phyloP scores from a whole-genome alignment of 306 rosid species.

The Benincasa hispida region DNA sequence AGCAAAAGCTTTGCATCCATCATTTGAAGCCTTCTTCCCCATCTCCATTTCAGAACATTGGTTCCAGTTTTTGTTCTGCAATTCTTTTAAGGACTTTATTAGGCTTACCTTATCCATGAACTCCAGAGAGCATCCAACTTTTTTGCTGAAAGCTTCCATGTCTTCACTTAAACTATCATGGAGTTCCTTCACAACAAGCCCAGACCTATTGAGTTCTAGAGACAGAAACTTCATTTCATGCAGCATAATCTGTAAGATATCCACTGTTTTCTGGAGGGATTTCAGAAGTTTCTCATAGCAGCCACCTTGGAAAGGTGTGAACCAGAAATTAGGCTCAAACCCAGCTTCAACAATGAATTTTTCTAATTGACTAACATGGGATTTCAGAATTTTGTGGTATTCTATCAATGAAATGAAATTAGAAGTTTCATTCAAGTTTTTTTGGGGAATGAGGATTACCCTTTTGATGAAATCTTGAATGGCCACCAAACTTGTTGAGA shows the following conservation, averaged over 20 bases:
- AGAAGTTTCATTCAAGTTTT: conserved; percentile 15
- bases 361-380: conserved; percentile 22
- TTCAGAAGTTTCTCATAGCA: conserved; percentile 35
- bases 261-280: conserved; percentile 36
- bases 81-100: conserved; percentile 16
- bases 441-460: conserved; percentile 12
- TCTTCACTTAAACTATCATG: conserved; percentile 23
- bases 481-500: conserved; percentile 32
- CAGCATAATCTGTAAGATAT: conserved; percentile 22
- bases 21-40: conserved; percentile 25
- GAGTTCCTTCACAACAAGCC: conserved; percentile 8
- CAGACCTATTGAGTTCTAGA: conserved; percentile 10
- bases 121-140: conserved; percentile 20
- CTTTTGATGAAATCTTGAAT: conserved; percentile 34
- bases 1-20: conserved; percentile 13
- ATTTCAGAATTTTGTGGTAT: conserved; percentile 29
- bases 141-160: conserved; percentile 27
- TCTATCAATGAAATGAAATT: conserved; percentile 20
- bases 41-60: conserved; percentile 23
- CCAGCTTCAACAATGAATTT: conserved; percentile 44
- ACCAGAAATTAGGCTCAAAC: conserved; percentile 72
- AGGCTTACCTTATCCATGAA: conserved; percentile 22
- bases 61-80: conserved; percentile 12
- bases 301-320: conserved; percentile 41
- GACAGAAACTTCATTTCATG: conserved; percentile 32